Percentiles rank a stretch among this genome's conserved stretches.
phyloP scores from a whole-genome alignment of 2,329 filamentous ascomycete species.

The Diplodia sapinea region DNA sequence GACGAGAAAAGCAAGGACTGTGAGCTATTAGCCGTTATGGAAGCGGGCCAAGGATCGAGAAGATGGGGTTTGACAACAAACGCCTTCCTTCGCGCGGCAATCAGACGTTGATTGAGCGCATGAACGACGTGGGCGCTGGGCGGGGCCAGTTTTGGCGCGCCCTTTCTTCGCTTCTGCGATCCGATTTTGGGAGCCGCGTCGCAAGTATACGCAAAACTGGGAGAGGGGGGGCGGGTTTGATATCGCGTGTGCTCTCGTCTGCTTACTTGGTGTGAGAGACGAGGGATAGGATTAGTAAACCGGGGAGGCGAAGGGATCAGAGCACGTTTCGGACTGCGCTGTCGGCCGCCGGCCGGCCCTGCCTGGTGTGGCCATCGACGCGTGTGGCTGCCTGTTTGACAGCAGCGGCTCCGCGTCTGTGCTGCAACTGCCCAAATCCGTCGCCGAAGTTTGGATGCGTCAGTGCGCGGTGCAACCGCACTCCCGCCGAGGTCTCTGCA shows the following conservation, averaged over 20 bases:
- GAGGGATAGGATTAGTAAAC: slow-evolving; percentile 7
- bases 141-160: slow-evolving; percentile 1
- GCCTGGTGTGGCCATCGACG: not conserved
- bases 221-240: not conserved
- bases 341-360: not conserved
- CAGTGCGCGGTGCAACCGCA: slow-evolving; percentile 4
- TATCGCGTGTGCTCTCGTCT: not conserved
- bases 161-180: not conserved
- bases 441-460: not conserved
- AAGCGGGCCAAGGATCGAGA: not conserved
- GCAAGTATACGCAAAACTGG: not conserved
- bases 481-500: not conserved
- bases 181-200: not conserved
- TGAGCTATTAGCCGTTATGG: not conserved
- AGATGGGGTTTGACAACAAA: not conserved
- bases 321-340: slow-evolving; percentile 11
- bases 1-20: not conserved
- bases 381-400: slow-evolving; percentile 7
- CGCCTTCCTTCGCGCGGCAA: slow-evolving; percentile 3
- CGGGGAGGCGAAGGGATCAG: not conserved
- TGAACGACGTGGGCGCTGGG: not conserved
- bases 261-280: not conserved
- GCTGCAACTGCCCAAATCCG: slow-evolving; percentile 9
- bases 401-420: slow-evolving; percentile 8
- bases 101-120: slow-evolving; percentile 1